These are phyloP conservation scores for Acacia confusa DNA, from an alignment of 306 rosid genomes.

Conservation along the genomic window DNA sequence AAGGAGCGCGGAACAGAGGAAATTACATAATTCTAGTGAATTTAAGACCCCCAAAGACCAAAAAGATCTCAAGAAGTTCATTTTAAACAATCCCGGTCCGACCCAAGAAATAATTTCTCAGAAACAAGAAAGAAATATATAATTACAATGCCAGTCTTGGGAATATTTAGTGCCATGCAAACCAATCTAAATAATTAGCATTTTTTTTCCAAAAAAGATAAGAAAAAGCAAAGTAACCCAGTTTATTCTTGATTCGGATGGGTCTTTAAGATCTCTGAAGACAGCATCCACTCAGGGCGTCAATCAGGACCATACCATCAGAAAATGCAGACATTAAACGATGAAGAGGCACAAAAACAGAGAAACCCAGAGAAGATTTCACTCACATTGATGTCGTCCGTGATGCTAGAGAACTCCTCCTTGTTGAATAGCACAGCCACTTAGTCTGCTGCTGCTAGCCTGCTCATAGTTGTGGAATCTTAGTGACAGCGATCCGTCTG, in stretches of 20 bases:
- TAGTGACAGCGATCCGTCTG: too few species aligned
- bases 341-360: background rate
- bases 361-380: background rate
- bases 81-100: background rate
- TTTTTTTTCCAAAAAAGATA: background rate
- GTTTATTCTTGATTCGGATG: background rate
- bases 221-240: constrained; percentile 4
- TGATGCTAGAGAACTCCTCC: constrained; percentile 75
- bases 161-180: background rate
- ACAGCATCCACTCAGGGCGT: constrained; percentile 23
- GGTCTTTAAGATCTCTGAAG: constrained; percentile 46
- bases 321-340: background rate
- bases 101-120: background rate
- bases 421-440: too few species aligned
- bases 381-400: constrained; percentile 78
- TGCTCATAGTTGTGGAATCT: too few species aligned
- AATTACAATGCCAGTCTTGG: background rate
- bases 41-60: background rate
- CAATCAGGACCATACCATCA: constrained; percentile 16
- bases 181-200: background rate
- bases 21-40: background rate
- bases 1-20: background rate
- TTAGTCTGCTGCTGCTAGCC: too few species aligned
- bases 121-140: background rate
- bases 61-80: background rate